phyloP scores from a whole-genome alignment of 257 asterid species.

The Coffea canephora region DNA sequence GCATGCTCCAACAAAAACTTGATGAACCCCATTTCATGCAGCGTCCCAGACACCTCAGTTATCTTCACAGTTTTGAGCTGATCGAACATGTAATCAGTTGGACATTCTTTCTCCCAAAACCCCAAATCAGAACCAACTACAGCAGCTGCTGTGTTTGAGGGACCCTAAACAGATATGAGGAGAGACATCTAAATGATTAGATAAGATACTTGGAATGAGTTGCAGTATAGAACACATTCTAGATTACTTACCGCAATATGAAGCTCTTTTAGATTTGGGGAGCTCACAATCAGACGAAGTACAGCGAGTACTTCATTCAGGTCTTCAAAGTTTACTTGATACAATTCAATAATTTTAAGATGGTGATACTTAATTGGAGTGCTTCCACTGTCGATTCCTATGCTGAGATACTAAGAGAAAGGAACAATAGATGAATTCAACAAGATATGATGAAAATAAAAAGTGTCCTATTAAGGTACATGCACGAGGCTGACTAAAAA shows the following conservation, averaged over 20 bases:
- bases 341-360: conserved; percentile 65
- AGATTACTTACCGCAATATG: conserved; percentile 62
- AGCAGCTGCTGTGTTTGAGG: conserved; percentile 42
- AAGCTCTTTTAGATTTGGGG: conserved; percentile 68
- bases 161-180: conserved; percentile 39
- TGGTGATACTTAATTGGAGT: conserved; percentile 41
- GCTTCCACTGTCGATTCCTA: conserved; percentile 48
- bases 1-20: conserved; percentile 67
- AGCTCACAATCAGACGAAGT: conserved; percentile 67
- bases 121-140: conserved; percentile 34
- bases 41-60: conserved; percentile 54
- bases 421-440: neutral
- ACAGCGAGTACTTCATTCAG: conserved; percentile 60
- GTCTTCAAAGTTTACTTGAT: conserved; percentile 88
- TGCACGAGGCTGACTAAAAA: neutral
- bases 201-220: neutral
- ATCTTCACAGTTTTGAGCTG: conserved; percentile 54
- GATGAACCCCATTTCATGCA: conserved; percentile 66
- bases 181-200: neutral
- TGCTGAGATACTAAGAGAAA: conserved; percentile 60
- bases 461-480: neutral
- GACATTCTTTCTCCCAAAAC: conserved; percentile 45
- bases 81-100: conserved; percentile 29
- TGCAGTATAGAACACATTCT: neutral
- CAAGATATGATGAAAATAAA: neutral